A percentile compares a stretch with the other conserved stretches of the same genome.
Conservation (phyloP, 257 asterid genomes). For the Fraxinus excelsior region DNA sequence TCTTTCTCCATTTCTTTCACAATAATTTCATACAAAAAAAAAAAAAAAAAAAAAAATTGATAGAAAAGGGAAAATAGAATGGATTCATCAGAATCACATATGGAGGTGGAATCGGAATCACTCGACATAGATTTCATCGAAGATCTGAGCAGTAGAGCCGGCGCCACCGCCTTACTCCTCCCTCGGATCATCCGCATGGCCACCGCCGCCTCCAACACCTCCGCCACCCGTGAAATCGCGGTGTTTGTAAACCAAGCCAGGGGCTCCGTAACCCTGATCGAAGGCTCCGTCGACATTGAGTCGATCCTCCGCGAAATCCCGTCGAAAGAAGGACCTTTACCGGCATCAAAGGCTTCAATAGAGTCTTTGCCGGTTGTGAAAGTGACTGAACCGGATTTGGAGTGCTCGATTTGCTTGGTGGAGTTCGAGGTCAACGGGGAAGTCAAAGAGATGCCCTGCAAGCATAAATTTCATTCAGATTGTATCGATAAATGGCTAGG, state of each 20-base stretch:
- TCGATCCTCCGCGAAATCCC: constrained; percentile 10
- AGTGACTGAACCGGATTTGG: constrained; percentile 10
- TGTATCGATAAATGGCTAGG: constrained; percentile 54
- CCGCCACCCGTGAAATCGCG: neutral
- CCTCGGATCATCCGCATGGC: neutral
- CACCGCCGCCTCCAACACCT: neutral
- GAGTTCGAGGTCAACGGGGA: constrained; percentile 26
- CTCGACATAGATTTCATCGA: neutral
- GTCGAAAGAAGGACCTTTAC: neutral
- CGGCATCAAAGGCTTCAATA: constrained; percentile 5
- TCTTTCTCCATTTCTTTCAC: neutral
- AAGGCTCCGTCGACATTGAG: constrained; percentile 4
- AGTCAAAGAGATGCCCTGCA: constrained; percentile 58
- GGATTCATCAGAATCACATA: neutral
- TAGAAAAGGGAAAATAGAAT: neutral
- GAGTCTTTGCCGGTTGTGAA: constrained; percentile 11
- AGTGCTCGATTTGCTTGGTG: constrained; percentile 25
- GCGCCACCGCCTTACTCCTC: constrained; percentile 2
- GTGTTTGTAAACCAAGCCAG: constrained; percentile 4
- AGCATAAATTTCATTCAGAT: constrained; percentile 40
- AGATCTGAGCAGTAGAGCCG: neutral
- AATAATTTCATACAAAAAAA: neutral
- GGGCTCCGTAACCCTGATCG: constrained; percentile 1
- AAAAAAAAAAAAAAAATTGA: neutral
- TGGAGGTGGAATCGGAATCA: neutral